Conservation (phyloP, 305 asterid genomes). For the Andrographis paniculata region DNA sequence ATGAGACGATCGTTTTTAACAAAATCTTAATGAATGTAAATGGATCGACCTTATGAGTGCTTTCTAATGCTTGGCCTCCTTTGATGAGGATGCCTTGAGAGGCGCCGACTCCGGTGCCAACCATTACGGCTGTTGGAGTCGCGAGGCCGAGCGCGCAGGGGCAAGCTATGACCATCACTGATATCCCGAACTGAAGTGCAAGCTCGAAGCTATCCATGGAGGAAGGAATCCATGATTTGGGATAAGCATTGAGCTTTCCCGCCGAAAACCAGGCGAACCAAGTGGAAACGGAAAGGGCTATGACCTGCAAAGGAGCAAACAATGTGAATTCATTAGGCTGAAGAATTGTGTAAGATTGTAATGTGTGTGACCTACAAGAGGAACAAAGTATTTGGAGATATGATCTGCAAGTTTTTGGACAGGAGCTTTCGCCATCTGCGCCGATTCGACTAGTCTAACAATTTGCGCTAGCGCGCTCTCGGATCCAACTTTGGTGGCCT, state of each 20-base stretch:
- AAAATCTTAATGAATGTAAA: not conserved
- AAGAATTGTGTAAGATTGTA: not conserved
- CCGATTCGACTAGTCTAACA: slow-evolving; percentile 49
- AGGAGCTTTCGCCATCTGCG: slow-evolving; percentile 55
- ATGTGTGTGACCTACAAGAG: slow-evolving; percentile 29
- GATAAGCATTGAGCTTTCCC: slow-evolving; percentile 30
- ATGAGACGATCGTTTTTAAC: not conserved
- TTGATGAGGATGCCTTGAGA: slow-evolving; percentile 52
- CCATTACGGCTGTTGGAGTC: slow-evolving; percentile 62
- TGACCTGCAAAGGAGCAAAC: slow-evolving; percentile 27
- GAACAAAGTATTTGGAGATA: slow-evolving; percentile 53
- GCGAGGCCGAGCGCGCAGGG: slow-evolving; percentile 69
- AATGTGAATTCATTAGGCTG: not conserved
- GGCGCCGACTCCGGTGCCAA: slow-evolving; percentile 56
- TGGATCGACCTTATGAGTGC: slow-evolving; percentile 39
- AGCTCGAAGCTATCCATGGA: slow-evolving; percentile 48
- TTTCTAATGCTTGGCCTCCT: slow-evolving; percentile 55
- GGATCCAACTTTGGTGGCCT: slow-evolving; percentile 47
- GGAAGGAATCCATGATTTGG: slow-evolving; percentile 37
- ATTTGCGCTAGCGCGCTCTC: slow-evolving; percentile 51
- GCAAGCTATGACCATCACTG: slow-evolving; percentile 60
- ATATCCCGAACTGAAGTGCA: slow-evolving; percentile 49
- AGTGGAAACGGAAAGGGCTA: slow-evolving; percentile 32
- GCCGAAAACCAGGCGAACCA: slow-evolving; percentile 48
- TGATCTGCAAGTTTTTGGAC: slow-evolving; percentile 55